Evolutionary conservation across 2,329 filamentous ascomycete genomes (phyloP).

Genomic region (Colletotrichum tabaci): DNA sequence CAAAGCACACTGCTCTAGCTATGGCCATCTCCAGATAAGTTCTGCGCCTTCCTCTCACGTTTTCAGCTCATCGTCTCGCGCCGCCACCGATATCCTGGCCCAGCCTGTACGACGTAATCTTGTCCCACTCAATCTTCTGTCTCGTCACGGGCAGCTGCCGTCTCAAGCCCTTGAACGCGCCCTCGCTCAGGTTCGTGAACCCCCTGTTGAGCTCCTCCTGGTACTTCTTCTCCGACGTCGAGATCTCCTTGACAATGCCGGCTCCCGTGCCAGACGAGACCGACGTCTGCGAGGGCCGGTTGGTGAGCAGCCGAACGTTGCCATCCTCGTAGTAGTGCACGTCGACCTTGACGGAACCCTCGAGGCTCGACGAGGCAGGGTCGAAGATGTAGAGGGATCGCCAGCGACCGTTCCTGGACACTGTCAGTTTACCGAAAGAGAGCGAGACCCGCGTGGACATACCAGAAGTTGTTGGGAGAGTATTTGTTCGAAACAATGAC

Average conservation of each 20-base stretch:
- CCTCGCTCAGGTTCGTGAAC: conserved; percentile 90
- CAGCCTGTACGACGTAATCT: conserved; percentile 91
- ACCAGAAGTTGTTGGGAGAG: conserved; percentile 98
- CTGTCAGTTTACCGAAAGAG: conserved; percentile 42
- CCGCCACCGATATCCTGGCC: conserved; percentile 84
- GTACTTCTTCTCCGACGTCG: conserved; percentile 87
- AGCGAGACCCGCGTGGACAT: conserved; percentile 44
- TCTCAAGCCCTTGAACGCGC: conserved; percentile 92
- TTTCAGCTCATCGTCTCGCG: conserved; percentile 61
- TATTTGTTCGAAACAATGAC: conserved; percentile 96
- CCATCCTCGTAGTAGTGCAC: conserved; percentile 99
- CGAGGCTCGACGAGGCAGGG: conserved; percentile 76
- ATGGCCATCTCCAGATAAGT: neutral
- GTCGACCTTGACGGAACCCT: conserved; percentile 90
- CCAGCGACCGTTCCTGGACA: conserved; percentile 91
- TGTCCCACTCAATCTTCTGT: conserved; percentile 99
- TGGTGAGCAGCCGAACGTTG: conserved; percentile 94
- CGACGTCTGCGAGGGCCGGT: conserved; percentile 78
- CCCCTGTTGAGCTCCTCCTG: conserved; percentile 96
- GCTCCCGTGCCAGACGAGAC: conserved; percentile 75
- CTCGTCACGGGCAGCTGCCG: conserved; percentile 95
- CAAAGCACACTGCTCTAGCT: conserved; percentile 14
- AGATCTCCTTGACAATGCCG: conserved; percentile 84
- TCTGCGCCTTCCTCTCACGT: too few species aligned
- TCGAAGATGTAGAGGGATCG: conserved; percentile 88